A percentile compares a stretch with the other conserved stretches of the same genome.
These are phyloP conservation scores for Colletotrichum graminicola DNA, from an alignment of 2,329 filamentous ascomycete species.

Conservation along the genomic window DNA sequence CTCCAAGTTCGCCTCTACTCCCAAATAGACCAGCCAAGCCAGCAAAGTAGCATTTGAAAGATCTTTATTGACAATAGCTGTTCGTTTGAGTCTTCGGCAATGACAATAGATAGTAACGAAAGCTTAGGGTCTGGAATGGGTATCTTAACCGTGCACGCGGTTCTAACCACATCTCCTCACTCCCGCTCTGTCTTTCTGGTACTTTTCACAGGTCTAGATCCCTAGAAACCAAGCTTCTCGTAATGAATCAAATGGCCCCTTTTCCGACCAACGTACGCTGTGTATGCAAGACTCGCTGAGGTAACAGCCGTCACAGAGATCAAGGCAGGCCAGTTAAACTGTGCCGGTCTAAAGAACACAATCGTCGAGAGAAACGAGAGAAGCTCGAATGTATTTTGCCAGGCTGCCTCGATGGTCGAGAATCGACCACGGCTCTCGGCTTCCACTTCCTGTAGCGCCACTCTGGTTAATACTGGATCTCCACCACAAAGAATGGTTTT, in stretches of 20 bases:
- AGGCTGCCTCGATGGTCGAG: constrained; percentile 74
- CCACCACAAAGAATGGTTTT: rapidly evolving
- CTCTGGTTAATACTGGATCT: background rate
- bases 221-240: constrained; percentile 5
- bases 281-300: constrained; percentile 63
- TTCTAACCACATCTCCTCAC: too few species aligned
- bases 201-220: background rate
- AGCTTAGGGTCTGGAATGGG: background rate
- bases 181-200: too few species aligned
- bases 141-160: too few species aligned
- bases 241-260: constrained; percentile 18
- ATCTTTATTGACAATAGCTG: too few species aligned
- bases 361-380: constrained; percentile 75
- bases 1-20: constrained; percentile 22
- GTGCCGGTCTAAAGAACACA: constrained; percentile 69
- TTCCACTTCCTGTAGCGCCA: constrained; percentile 61
- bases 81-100: too few species aligned
- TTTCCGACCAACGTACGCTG: constrained; percentile 60
- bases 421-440: constrained; percentile 73
- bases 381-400: constrained; percentile 79
- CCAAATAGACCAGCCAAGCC: background rate
- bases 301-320: constrained; percentile 69
- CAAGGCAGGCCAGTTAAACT: constrained; percentile 74
- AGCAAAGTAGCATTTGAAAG: background rate
- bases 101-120: background rate